These are phyloP conservation scores for Botrytis galanthina DNA, from an alignment of 2,329 filamentous ascomycete species.

Conservation along the genomic window DNA sequence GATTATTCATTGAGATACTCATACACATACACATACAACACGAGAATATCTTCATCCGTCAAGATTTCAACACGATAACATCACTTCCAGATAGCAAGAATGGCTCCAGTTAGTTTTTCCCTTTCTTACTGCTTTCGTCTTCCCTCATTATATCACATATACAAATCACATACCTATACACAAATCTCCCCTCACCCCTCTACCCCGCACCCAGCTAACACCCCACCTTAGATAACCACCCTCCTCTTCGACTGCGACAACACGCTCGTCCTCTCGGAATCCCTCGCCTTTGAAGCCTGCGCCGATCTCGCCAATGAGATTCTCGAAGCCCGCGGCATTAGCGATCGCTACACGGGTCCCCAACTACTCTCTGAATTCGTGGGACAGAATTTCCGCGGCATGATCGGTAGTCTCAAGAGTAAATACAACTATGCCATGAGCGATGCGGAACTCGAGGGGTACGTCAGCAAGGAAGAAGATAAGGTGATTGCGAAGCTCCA, in stretches of 20 bases:
- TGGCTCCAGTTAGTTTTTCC: background rate
- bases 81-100: background rate
- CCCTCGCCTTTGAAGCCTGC: conserved; percentile 87
- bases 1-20: background rate
- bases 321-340: conserved; percentile 62
- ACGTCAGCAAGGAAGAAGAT: conserved; percentile 76
- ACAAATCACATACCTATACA: background rate
- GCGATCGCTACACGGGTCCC: conserved; percentile 71
- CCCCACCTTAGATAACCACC: conserved; percentile 57
- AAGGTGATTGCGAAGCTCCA: conserved; percentile 79
- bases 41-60: background rate
- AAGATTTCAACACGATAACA: background rate
- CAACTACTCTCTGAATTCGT: conserved; percentile 83
- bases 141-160: background rate
- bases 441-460: conserved; percentile 66
- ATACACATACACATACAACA: background rate
- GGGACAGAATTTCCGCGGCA: conserved; percentile 91
- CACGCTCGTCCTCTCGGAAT: conserved; percentile 89
- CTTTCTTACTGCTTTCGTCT: too few species aligned
- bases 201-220: background rate
- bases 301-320: conserved; percentile 87
- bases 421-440: conserved; percentile 72
- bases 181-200: background rate
- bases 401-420: conserved; percentile 74
- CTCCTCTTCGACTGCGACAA: conserved; percentile 82